These are phyloP conservation scores for Peronospora farinosa DNA, from an alignment of 352 stramenopile species.

Conservation along the genomic window DNA sequence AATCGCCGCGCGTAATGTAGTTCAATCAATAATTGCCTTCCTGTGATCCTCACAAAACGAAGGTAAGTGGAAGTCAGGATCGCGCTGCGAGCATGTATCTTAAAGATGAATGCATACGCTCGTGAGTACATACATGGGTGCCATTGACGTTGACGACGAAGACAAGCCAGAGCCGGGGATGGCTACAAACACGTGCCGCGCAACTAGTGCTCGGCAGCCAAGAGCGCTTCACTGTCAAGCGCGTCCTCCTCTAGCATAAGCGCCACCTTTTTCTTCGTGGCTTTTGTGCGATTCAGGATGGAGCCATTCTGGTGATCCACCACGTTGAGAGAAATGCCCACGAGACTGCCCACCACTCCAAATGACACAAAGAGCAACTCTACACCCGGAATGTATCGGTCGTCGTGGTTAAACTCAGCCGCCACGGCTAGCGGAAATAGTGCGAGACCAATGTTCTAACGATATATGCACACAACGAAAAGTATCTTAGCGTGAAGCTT, in stretches of 20 bases:
- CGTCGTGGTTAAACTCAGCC: conserved; percentile 59
- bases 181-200: not conserved
- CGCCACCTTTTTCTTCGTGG: conserved; percentile 32
- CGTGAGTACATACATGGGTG: too few relatives aligned
- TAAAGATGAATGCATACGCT: too few relatives aligned
- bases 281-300: conserved; percentile 58
- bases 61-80: conserved; percentile 10
- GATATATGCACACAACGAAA: conserved; percentile 8
- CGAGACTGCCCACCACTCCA: conserved; percentile 59
- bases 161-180: not conserved
- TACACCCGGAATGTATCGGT: conserved; percentile 72
- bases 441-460: conserved; percentile 75
- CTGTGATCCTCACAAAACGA: not conserved
- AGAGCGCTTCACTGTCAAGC: conserved; percentile 50
- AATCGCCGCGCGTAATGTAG: too few relatives aligned
- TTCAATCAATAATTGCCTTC: too few relatives aligned
- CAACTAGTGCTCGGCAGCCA: conserved; percentile 48
- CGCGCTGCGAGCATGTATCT: conserved; percentile 1
- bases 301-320: conserved; percentile 75
- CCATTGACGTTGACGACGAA: not conserved
- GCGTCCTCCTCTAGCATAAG: conserved; percentile 52
- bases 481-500: conserved; percentile 1
- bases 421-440: conserved; percentile 74
- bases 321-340: conserved; percentile 67
- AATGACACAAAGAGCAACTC: conserved; percentile 81